Evolutionary conservation across 1,284 basidiomycete genomes (phyloP).

Genomic region (Porogramme epimiltina): DNA sequence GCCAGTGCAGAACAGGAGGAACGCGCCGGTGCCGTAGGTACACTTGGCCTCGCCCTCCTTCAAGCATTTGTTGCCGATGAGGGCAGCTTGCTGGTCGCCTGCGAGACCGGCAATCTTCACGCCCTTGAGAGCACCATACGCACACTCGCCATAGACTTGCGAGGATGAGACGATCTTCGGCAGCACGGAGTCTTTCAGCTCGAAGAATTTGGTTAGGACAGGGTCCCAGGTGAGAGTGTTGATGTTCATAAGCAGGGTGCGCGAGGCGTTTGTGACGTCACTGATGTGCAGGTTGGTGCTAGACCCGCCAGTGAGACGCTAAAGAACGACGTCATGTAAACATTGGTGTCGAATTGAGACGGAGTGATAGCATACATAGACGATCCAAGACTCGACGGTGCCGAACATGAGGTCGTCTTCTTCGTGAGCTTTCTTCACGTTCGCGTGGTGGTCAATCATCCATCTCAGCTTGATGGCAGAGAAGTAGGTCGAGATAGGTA

Average conservation of each 20-base stretch:
- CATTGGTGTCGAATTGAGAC: no score
- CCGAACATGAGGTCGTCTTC: slow-evolving; percentile 87
- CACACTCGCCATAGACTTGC: slow-evolving; percentile 86
- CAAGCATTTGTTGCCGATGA: slow-evolving; percentile 96
- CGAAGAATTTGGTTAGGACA: slow-evolving; percentile 87
- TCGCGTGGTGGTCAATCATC: slow-evolving; percentile 92
- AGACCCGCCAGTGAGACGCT: slow-evolving; percentile 85
- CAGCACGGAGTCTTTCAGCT: slow-evolving; percentile 75
- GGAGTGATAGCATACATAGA: slow-evolving; percentile 55
- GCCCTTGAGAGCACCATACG: slow-evolving; percentile 70
- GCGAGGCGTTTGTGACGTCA: slow-evolving; percentile 97
- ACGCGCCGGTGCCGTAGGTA: slow-evolving; percentile 96
- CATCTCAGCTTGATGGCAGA: slow-evolving; percentile 95
- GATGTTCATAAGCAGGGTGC: slow-evolving; percentile 91
- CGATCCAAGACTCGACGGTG: slow-evolving; percentile 96
- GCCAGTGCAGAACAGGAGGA: slow-evolving; percentile 94
- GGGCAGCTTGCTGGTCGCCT: slow-evolving; percentile 96
- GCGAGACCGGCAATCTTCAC: slow-evolving; percentile 90
- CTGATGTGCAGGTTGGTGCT: slow-evolving; percentile 80
- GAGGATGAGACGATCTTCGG: slow-evolving; percentile 91
- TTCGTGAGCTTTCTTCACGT: slow-evolving; percentile 81
- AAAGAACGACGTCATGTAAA: slow-evolving; percentile 2
- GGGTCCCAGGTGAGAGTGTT: slow-evolving; percentile 84
- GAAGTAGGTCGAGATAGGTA: slow-evolving; percentile 96
- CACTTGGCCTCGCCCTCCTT: slow-evolving; percentile 87